Evolutionary conservation across 345 rosid species (phyloP).

Genomic region (Euphorbia tirucalli): DNA sequence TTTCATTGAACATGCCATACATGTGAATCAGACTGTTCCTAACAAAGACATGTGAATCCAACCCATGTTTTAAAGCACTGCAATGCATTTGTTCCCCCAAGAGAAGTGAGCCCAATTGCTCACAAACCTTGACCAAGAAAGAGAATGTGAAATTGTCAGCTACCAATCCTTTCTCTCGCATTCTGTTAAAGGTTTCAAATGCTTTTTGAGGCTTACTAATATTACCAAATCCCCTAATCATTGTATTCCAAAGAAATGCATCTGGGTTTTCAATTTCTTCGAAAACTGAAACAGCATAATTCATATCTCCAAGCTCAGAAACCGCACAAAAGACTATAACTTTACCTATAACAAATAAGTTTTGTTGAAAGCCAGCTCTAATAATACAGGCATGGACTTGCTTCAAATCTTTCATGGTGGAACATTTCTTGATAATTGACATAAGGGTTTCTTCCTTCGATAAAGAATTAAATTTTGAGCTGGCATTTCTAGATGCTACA

Average conservation of each 20-base stretch:
- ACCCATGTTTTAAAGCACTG: constrained; percentile 35
- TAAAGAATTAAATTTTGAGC: background rate
- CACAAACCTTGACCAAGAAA: constrained; percentile 44
- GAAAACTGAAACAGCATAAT: constrained; percentile 33
- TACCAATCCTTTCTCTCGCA: constrained; percentile 29
- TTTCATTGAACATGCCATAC: constrained; percentile 35
- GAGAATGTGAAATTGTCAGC: constrained; percentile 45
- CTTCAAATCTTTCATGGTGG: constrained; percentile 20
- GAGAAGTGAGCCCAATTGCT: constrained; percentile 24
- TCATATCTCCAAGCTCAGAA: constrained; percentile 39
- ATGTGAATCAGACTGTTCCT: constrained; percentile 34
- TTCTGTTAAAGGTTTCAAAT: constrained; percentile 26
- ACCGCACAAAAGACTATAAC: constrained; percentile 37
- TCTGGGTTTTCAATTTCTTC: constrained; percentile 30
- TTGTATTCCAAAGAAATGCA: constrained; percentile 48
- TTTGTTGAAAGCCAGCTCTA: constrained; percentile 25
- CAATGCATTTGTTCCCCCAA: constrained; percentile 42
- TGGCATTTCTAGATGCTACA: constrained; percentile 2
- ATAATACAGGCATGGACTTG: constrained; percentile 36
- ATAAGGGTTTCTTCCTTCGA: constrained; percentile 19
- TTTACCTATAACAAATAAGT: constrained; percentile 34
- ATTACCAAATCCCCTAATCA: constrained; percentile 42
- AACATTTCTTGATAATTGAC: constrained; percentile 38
- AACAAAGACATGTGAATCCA: constrained; percentile 31
- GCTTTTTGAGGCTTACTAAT: constrained; percentile 18